Percentiles rank a stretch among this genome's conserved stretches.
These are phyloP conservation scores for Phtheirospermum japonicum DNA, from an alignment of 257 asterid genomes.

Conservation along the genomic window DNA sequence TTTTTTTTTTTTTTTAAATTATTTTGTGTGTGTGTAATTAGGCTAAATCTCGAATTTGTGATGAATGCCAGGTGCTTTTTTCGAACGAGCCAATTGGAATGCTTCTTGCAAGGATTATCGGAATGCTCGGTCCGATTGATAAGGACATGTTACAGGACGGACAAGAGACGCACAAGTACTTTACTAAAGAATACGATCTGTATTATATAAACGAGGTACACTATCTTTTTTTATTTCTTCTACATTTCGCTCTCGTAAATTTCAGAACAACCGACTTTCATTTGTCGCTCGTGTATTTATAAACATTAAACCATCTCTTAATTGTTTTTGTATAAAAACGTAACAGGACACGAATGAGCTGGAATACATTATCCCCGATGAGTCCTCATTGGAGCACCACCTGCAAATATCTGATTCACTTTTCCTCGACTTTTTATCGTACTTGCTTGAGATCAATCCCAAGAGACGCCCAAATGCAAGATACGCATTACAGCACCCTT, in stretches of 20 bases:
- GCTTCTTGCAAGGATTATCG: slow-evolving; percentile 68
- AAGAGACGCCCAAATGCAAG: slow-evolving; percentile 63
- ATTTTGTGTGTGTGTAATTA: too few relatives aligned
- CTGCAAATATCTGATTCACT: slow-evolving; percentile 52
- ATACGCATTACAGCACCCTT: slow-evolving; percentile 77
- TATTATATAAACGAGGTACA: slow-evolving; percentile 66
- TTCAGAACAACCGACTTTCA: background rate
- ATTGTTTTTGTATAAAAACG: background rate
- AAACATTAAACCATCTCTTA: background rate
- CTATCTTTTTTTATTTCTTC: background rate
- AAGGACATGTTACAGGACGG: slow-evolving; percentile 59
- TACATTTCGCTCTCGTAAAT: too few relatives aligned
- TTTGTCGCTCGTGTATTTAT: background rate
- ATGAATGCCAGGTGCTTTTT: slow-evolving; percentile 65
- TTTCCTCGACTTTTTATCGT: slow-evolving; percentile 57
- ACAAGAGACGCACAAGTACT: slow-evolving; percentile 72
- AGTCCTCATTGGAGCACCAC: slow-evolving; percentile 65
- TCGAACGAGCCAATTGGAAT: slow-evolving; percentile 66
- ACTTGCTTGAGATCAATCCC: slow-evolving; percentile 73
- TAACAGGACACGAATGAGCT: slow-evolving; percentile 56
- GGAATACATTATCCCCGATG: slow-evolving; percentile 72
- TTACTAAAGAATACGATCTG: slow-evolving; percentile 69
- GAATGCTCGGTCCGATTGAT: slow-evolving; percentile 67
- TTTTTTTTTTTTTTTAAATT: too few relatives aligned
- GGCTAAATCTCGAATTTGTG: slow-evolving; percentile 5